phyloP scores from a whole-genome alignment of 1,139 yeast species.

The Yamadazyma diospyri region DNA sequence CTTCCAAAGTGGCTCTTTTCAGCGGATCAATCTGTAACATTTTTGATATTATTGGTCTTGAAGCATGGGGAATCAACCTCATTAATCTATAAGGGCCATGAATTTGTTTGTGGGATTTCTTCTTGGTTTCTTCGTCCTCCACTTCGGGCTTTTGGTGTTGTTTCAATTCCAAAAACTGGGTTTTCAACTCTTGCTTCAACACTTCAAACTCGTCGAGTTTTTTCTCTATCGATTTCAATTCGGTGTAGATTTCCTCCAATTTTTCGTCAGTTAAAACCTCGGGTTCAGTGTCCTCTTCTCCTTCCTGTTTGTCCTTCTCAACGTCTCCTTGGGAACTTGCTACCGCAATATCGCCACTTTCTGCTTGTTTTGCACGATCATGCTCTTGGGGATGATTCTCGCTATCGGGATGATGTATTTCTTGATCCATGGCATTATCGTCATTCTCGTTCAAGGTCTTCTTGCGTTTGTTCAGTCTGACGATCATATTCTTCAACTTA shows the following conservation, averaged over 20 bases:
- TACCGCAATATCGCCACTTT: background rate
- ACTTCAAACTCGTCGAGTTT: constrained; percentile 38
- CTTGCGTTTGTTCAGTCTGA: constrained; percentile 42
- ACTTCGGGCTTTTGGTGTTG: constrained; percentile 10
- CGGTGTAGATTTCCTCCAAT: constrained; percentile 27
- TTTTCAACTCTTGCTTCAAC: constrained; percentile 34
- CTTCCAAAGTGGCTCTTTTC: constrained; percentile 66
- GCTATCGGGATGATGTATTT: constrained; percentile 3
- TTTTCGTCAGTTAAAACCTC: constrained; percentile 36
- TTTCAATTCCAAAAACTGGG: constrained; percentile 23
- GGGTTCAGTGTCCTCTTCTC: constrained; percentile 11
- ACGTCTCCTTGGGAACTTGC: constrained; percentile 1
- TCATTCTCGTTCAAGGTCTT: constrained; percentile 17
- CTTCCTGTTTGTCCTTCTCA: constrained; percentile 9
- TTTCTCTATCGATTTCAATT: constrained; percentile 35
- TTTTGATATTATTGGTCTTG: constrained; percentile 70
- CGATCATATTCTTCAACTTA: constrained; percentile 40
- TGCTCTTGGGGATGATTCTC: constrained; percentile 5
- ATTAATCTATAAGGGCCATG: constrained; percentile 87
- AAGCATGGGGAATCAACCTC: constrained; percentile 81
- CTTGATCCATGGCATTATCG: constrained; percentile 1
- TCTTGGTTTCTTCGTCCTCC: constrained; percentile 16
- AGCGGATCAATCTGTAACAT: constrained; percentile 72
- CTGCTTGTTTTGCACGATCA: background rate
- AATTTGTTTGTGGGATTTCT: constrained; percentile 42